phyloP scores from a whole-genome alignment of 805 yeast species.

The Candida suzukii region DNA sequence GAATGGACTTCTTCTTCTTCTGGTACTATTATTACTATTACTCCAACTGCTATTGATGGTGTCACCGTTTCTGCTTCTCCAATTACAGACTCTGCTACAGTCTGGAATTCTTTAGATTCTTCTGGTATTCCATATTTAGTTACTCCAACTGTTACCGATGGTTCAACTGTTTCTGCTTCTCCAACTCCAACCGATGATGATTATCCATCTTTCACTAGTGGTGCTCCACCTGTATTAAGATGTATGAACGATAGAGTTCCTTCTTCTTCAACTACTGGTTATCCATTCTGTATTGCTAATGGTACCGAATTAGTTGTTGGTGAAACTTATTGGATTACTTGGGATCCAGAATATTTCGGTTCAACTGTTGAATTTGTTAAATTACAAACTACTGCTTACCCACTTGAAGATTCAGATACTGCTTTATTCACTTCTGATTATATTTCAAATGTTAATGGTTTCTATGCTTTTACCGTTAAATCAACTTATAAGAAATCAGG shows the following conservation, averaged over 20 bases:
- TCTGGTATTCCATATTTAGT: slow-evolving; percentile 36
- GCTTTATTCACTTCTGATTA: slow-evolving; percentile 27
- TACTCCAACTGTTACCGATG: slow-evolving; percentile 32
- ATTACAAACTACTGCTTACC: slow-evolving; percentile 27
- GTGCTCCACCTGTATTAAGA: slow-evolving; percentile 37
- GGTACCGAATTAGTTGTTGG: slow-evolving; percentile 39
- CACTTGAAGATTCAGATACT: slow-evolving; percentile 25
- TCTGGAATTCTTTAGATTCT: slow-evolving; percentile 36
- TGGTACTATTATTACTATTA: slow-evolving; percentile 13
- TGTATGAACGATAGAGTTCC: slow-evolving; percentile 38
- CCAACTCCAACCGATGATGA: slow-evolving; percentile 31
- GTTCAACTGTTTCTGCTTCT: slow-evolving; percentile 30
- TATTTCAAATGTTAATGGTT: slow-evolving; percentile 31
- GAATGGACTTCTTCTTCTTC: slow-evolving; percentile 31
- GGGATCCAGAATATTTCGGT: slow-evolving; percentile 41
- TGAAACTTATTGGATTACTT: slow-evolving; percentile 41
- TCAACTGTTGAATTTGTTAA: slow-evolving; percentile 27
- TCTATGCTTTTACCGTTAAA: slow-evolving; percentile 28
- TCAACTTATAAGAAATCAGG: slow-evolving; percentile 18
- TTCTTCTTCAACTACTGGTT: slow-evolving; percentile 16
- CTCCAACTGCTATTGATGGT: slow-evolving; percentile 43
- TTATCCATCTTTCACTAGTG: slow-evolving; percentile 29
- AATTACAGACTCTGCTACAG: slow-evolving; percentile 27
- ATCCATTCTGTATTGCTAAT: slow-evolving; percentile 37
- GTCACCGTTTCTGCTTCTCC: slow-evolving; percentile 41